Conservation (phyloP, 768 basidiomycete species). For the Phaeotremella fagi region DNA sequence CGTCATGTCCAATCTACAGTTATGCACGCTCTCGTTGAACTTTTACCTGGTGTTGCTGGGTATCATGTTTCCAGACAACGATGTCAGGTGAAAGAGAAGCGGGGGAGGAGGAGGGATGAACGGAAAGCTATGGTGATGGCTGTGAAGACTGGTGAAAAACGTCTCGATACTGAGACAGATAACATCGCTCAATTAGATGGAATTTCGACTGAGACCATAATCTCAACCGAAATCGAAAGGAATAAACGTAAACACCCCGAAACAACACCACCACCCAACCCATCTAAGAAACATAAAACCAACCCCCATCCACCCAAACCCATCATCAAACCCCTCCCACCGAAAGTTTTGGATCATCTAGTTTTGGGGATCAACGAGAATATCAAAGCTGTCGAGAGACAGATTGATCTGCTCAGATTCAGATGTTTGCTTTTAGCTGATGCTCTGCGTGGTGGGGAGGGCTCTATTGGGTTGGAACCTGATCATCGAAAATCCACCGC, state of each 20-base stretch:
- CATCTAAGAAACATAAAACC: background rate
- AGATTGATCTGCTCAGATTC: slow-evolving; percentile 31
- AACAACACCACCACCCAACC: too few relatives aligned
- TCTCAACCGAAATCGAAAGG: background rate
- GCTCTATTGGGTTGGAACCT: background rate
- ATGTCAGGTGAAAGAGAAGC: slow-evolving; percentile 29
- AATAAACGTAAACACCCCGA: background rate
- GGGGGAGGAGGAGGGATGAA: slow-evolving; percentile 2
- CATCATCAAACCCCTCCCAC: slow-evolving; percentile 8
- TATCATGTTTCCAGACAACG: slow-evolving; percentile 34
- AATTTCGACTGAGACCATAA: too few relatives aligned
- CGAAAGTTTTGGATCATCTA: slow-evolving; percentile 32
- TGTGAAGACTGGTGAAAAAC: too few relatives aligned
- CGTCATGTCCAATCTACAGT: slow-evolving; percentile 30
- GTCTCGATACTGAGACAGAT: too few relatives aligned
- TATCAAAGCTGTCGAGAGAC: slow-evolving; percentile 39
- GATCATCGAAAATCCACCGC: background rate
- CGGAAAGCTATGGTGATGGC: too few relatives aligned
- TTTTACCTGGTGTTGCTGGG: slow-evolving; percentile 26
- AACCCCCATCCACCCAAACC: background rate
- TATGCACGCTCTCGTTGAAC: slow-evolving; percentile 19
- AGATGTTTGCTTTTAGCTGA: slow-evolving; percentile 30
- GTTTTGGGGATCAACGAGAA: slow-evolving; percentile 45
- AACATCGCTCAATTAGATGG: too few relatives aligned
- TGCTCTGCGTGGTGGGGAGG: slow-evolving; percentile 17